Percentiles rank a stretch among this genome's conserved stretches.
Evolutionary conservation across 1,284 basidiomycete genomes (phyloP).

Genomic region (Ceratobasidium theobromae): DNA sequence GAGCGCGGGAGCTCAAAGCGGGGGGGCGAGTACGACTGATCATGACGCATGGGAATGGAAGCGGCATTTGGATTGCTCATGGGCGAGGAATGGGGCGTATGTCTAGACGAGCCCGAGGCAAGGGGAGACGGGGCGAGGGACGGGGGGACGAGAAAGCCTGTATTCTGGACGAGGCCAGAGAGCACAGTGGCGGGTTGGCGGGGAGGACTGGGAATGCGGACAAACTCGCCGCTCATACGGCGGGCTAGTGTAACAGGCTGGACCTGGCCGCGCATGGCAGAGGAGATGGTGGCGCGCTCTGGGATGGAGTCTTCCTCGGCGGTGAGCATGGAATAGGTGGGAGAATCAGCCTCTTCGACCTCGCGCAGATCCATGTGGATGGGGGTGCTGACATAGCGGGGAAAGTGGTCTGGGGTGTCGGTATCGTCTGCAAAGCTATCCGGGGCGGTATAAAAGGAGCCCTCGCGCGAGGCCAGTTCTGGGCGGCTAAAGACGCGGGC

Average conservation of each 20-base stretch:
- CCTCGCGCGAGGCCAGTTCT: slow-evolving; percentile 4
- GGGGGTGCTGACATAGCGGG: neutral
- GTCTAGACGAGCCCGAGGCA: neutral
- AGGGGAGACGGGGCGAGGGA: neutral
- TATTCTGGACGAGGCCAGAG: neutral
- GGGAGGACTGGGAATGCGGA: slow-evolving; percentile 1
- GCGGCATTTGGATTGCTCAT: neutral
- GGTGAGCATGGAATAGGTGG: neutral
- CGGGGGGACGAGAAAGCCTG: slow-evolving; percentile 10
- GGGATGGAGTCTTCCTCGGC: neutral
- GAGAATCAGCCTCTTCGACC: neutral
- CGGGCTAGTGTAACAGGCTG: neutral
- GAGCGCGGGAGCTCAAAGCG: slow-evolving; percentile 4
- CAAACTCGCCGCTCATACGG: slow-evolving; percentile 2
- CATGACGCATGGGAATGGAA: slow-evolving; percentile 13
- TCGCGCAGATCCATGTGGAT: neutral
- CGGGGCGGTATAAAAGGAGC: slow-evolving; percentile 16
- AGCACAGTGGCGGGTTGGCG: neutral
- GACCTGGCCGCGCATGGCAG: slow-evolving; percentile 5
- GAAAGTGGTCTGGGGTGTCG: neutral
- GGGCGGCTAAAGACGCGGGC: neutral
- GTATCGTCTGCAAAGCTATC: slow-evolving; percentile 11
- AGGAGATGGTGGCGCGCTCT: slow-evolving; percentile 2
- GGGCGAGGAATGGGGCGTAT: neutral
- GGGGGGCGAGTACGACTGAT: slow-evolving; percentile 3